Base-by-base conservation (phyloP, 1,284 basidiomycete genomes). In the Ganoderma lingzhi region DNA sequence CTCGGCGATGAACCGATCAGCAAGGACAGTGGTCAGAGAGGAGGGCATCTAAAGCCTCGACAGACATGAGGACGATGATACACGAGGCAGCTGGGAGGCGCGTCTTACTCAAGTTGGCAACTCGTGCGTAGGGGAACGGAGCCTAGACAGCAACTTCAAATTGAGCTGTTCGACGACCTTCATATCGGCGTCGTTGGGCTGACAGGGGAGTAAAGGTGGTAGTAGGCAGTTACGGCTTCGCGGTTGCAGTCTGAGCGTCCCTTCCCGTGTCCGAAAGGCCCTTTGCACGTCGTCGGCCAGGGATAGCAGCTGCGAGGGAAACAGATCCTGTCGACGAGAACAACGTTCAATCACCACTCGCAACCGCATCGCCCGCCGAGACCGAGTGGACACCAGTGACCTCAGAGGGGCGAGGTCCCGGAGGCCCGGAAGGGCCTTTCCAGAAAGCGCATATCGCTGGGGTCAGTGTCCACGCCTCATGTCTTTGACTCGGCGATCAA, bases 401-500 rank as follows among this genome's bases (percentile, higher is more conserved):
- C 23, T 51, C 23, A 48, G 37, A 48, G 37, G 51, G 48, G 62
- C 60, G 39, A 32, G 62, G 64, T 56, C 60, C 68, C 70, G 64
- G 42, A 23, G 9, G 35, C 19, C 60, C 63, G 70, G 70, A 28
- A 48, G 12, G 9, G 60, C 19, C 19, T 63, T 39, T 14, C 64
- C 60, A 42, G 68, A 60, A 66, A 62, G 35, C 45, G 63, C 32
- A 35, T 53, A 62, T 59, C 71, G 59, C 39, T 37, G 44, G 45
- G 44, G 67, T 62, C 69, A 56, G 53, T 56, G 48, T 58, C 51
- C 63, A 39, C 35, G 64, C 65, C 71, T 68, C 71, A 65, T 70
- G 65, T 56, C 66, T 63, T 65, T 45, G 23, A 58, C 37, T 73
- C 72, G 72, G 72, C 70, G 72, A 73, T 73, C 72, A 73, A 73